These are phyloP conservation scores for Trifolium fragiferum DNA, from an alignment of 306 rosid genomes.

Conservation along the genomic window DNA sequence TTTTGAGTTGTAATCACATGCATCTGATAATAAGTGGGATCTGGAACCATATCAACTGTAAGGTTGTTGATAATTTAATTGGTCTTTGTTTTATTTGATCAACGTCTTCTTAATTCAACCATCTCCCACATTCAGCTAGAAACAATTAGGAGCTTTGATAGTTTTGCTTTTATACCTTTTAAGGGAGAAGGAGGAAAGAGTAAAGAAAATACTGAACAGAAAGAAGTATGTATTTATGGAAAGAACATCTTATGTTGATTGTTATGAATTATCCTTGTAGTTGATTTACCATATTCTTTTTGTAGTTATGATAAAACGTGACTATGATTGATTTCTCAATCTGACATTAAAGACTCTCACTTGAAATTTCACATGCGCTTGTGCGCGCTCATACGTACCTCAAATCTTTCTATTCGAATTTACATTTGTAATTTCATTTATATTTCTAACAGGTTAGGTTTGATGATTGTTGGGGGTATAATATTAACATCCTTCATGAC, in stretches of 20 bases:
- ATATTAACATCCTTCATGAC: slow-evolving; percentile 83
- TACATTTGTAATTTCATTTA: slow-evolving; percentile 23
- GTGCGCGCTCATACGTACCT: background rate
- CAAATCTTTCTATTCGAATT: background rate
- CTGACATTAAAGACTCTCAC: background rate
- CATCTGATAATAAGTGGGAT: slow-evolving; percentile 18
- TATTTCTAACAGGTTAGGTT: slow-evolving; percentile 66
- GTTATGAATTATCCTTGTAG: slow-evolving; percentile 26
- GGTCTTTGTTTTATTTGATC: background rate
- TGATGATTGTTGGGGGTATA: slow-evolving; percentile 75
- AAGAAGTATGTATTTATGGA: background rate
- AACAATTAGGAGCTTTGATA: slow-evolving; percentile 14
- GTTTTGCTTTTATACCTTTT: slow-evolving; percentile 14
- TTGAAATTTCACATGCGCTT: background rate
- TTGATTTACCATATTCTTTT: slow-evolving; percentile 11
- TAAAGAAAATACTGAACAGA: slow-evolving; percentile 25
- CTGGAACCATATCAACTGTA: background rate
- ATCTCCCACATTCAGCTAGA: background rate
- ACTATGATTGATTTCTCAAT: background rate
- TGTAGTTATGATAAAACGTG: background rate
- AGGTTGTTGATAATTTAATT: background rate
- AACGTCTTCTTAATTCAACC: too few species aligned
- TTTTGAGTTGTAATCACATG: slow-evolving; percentile 1
- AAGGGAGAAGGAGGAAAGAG: slow-evolving; percentile 19
- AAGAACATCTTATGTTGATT: slow-evolving; percentile 14